Percentiles rank a stretch among this genome's conserved stretches.
Conservation (phyloP, 805 yeast genomes). For the Saccharomycopsis babjevae region DNA sequence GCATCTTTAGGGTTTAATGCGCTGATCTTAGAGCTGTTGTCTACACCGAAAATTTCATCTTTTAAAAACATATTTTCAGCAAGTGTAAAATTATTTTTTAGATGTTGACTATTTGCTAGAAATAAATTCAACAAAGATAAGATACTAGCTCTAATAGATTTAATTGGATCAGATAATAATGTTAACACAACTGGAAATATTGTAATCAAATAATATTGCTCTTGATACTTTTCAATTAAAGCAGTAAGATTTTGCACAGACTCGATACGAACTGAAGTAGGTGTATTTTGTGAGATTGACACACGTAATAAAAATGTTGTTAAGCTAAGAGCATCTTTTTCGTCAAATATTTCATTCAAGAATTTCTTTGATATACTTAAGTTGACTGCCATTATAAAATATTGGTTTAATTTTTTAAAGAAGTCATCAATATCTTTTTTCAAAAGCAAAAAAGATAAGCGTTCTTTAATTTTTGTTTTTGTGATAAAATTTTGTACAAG, state of each 20-base stretch:
- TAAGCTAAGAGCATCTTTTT: conserved; percentile 32
- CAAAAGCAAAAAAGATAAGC: conserved; percentile 27
- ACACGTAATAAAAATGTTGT: conserved; percentile 48
- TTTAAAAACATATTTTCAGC: conserved; percentile 30
- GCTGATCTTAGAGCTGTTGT: conserved; percentile 36
- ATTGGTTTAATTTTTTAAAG: conserved; percentile 33
- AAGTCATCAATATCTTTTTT: conserved; percentile 27
- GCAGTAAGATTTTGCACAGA: conserved; percentile 32
- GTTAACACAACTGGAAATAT: conserved; percentile 49
- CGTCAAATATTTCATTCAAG: conserved; percentile 28
- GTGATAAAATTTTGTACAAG: conserved; percentile 3
- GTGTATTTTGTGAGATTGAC: conserved; percentile 46
- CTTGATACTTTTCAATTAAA: conserved; percentile 16
- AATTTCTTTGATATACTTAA: conserved; percentile 21
- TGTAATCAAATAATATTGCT: conserved; percentile 30
- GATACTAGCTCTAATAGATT: conserved; percentile 44
- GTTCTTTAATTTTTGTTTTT: neutral
- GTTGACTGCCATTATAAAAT: conserved; percentile 37
- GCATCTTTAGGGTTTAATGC: conserved; percentile 60
- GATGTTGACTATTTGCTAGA: conserved; percentile 10
- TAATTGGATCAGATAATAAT: conserved; percentile 41
- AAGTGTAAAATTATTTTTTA: conserved; percentile 27
- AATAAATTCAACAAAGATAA: conserved; percentile 43
- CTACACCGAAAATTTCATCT: conserved; percentile 47
- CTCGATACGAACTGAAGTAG: conserved; percentile 43